Percentiles rank a stretch among this genome's conserved stretches.
Conservation (phyloP, 352 stramenopile genomes). For the Globisporangium carolinianum region DNA sequence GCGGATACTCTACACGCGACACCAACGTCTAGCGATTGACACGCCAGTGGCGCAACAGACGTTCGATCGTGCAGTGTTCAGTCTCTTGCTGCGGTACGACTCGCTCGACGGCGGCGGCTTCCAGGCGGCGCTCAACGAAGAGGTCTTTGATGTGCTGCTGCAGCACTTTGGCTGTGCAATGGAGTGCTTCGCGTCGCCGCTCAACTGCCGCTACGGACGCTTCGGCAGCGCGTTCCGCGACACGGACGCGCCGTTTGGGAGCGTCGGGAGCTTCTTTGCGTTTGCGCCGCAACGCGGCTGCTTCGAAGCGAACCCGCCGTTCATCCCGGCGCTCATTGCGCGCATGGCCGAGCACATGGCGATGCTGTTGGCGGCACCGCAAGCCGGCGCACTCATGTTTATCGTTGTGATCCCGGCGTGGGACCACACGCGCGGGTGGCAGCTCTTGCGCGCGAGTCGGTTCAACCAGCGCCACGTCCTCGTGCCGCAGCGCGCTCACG, state of each 20-base stretch:
- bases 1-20: conserved; percentile 64
- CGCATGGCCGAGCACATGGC: conserved; percentile 88
- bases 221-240: conserved; percentile 90
- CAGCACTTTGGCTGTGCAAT: conserved; percentile 88
- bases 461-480: conserved; percentile 73
- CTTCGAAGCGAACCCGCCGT: conserved; percentile 94
- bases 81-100: conserved; percentile 88
- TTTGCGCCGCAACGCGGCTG: conserved; percentile 78
- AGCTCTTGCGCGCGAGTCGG: conserved; percentile 59
- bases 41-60: conserved; percentile 19
- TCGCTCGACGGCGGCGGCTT: conserved; percentile 91
- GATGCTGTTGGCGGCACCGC: conserved; percentile 52
- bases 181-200: conserved; percentile 92
- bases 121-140: conserved; percentile 87
- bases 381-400: conserved; percentile 72
- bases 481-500: conserved; percentile 82
- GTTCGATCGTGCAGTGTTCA: conserved; percentile 83
- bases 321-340: conserved; percentile 90
- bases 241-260: conserved; percentile 86
- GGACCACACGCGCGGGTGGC: conserved; percentile 82
- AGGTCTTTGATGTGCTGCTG: conserved; percentile 90
- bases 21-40: conserved; percentile 17
- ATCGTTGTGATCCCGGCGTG: conserved; percentile 89
- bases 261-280: conserved; percentile 91
- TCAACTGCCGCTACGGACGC: conserved; percentile 89